Base-by-base conservation (phyloP, 306 rosid genomes). In the Cercis canadensis region DNA sequence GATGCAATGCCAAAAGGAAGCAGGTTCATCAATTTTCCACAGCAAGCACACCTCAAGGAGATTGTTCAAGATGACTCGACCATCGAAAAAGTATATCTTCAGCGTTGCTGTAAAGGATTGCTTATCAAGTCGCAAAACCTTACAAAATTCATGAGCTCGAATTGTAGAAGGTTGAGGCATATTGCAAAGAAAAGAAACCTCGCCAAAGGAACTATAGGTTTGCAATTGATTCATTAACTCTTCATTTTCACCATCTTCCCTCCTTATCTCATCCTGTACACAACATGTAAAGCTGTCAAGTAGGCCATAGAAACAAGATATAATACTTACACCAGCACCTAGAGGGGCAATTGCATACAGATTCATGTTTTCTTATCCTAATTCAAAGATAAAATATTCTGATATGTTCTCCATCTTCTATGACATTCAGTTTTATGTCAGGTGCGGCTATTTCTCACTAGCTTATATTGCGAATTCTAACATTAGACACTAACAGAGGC, bases 181-280 rank as follows among this genome's bases (percentile, higher is more conserved):
- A 74, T 84, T 80, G 70, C 95, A 86, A 66, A 88, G 86, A 37
- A 86, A 84, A 40, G 95, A 88, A 72, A 88, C 65, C 68, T 88
- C 89, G 31, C 89, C 91, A 58, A 86, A 80, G 32, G 75, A 80
- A 75, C 81, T 65, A 57, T 75, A 53, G 6, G 65, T 70, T 24
- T 65, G 78, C 45, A 88, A 80, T 17, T 3, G 57, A 51, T 12
- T 78, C 16, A 58, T 45, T 2, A 31, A 16, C 72, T 80, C 78
- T 44, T 77, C 84, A 31, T 49, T 58, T 40, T 73, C 82, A 70
- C 71, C 81, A 47, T 72, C 86, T 66, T 80, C 88, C 37, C 29
- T 73, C 34, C 72, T 78, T 36, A 72, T 61, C 81, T 77, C 88
- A 67, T 43, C 81, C 85, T 88, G 74, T 31, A 45, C 39, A 54